A percentile compares a stretch with the other conserved stretches of the same genome.
These are phyloP conservation scores for Plicaturopsis crispa DNA, from an alignment of 768 basidiomycete genomes.

Conservation along the genomic window DNA sequence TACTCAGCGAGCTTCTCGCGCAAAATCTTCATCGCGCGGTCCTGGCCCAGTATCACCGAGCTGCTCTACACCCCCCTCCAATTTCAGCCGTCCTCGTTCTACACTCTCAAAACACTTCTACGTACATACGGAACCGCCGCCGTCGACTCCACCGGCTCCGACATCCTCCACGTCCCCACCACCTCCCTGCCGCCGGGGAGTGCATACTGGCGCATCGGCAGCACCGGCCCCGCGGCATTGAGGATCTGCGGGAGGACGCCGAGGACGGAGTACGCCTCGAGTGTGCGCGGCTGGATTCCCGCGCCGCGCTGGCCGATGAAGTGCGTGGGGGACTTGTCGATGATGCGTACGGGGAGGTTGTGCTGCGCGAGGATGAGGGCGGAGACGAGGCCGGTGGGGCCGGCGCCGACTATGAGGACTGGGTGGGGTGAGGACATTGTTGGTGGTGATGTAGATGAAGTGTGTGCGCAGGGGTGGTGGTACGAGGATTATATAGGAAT, in stretches of 20 bases:
- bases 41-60: slow-evolving; percentile 17
- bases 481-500: no score
- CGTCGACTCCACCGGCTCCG: slow-evolving; percentile 16
- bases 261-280: slow-evolving; percentile 15
- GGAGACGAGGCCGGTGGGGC: slow-evolving; percentile 5
- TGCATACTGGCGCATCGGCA: slow-evolving; percentile 19
- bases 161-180: slow-evolving; percentile 15
- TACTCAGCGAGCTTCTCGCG: slow-evolving; percentile 13
- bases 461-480: no score
- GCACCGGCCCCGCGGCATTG: slow-evolving; percentile 12
- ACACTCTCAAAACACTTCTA: not conserved
- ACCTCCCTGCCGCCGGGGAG: slow-evolving; percentile 17
- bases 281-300: slow-evolving; percentile 18
- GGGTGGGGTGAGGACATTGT: no score
- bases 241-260: slow-evolving; percentile 13
- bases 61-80: slow-evolving; percentile 17
- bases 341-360: slow-evolving; percentile 4
- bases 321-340: slow-evolving; percentile 9
- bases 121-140: slow-evolving; percentile 1
- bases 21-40: slow-evolving; percentile 17
- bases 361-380: slow-evolving; percentile 6
- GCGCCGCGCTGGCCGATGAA: slow-evolving; percentile 16
- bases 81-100: no score
- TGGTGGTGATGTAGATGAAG: no score
- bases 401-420: no score